Percentiles rank a stretch among this genome's conserved stretches.
Evolutionary conservation across 352 stramenopile species (phyloP).

Genomic region (Pythium insidiosum): DNA sequence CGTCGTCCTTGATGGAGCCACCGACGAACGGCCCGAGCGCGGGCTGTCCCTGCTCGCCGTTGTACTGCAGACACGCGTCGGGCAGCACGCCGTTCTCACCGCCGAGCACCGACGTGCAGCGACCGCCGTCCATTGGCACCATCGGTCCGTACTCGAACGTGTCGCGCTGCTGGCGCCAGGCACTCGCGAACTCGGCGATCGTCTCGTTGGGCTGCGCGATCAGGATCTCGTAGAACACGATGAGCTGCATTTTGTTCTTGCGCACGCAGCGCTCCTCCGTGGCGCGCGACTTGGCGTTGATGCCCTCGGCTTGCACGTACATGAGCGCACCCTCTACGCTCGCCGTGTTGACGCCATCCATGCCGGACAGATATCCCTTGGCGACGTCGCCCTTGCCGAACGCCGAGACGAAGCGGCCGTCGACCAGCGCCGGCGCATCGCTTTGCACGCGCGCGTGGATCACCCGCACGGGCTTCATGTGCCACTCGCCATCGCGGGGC

Average conservation of each 20-base stretch:
- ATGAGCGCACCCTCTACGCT: slow-evolving; percentile 69
- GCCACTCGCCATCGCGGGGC: slow-evolving; percentile 37
- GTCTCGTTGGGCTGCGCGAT: slow-evolving; percentile 39
- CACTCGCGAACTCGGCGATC: slow-evolving; percentile 25
- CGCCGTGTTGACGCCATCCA: slow-evolving; percentile 22
- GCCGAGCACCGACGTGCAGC: slow-evolving; percentile 21
- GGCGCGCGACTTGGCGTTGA: slow-evolving; percentile 58
- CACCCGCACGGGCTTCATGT: slow-evolving; percentile 57
- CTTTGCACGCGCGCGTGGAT: slow-evolving; percentile 74
- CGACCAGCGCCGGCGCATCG: slow-evolving; percentile 50
- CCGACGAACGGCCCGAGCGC: slow-evolving; percentile 50
- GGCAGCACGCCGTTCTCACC: slow-evolving; percentile 8
- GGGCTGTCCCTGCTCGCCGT: slow-evolving; percentile 24
- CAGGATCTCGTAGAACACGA: slow-evolving; percentile 47
- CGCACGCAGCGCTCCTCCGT: slow-evolving; percentile 38
- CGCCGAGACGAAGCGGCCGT: slow-evolving; percentile 57
- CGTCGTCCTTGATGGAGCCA: slow-evolving; percentile 25
- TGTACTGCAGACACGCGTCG: slow-evolving; percentile 37
- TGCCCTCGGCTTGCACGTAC: slow-evolving; percentile 79
- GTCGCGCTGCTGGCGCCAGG: slow-evolving; percentile 16
- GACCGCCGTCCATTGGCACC: slow-evolving; percentile 32
- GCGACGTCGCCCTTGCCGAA: slow-evolving; percentile 40
- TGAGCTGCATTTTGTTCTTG: slow-evolving; percentile 45
- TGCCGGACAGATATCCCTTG: slow-evolving; percentile 41
- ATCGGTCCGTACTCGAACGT: slow-evolving; percentile 36